phyloP scores from a whole-genome alignment of 1,139 yeast species.

The Geotrichum reessii region DNA sequence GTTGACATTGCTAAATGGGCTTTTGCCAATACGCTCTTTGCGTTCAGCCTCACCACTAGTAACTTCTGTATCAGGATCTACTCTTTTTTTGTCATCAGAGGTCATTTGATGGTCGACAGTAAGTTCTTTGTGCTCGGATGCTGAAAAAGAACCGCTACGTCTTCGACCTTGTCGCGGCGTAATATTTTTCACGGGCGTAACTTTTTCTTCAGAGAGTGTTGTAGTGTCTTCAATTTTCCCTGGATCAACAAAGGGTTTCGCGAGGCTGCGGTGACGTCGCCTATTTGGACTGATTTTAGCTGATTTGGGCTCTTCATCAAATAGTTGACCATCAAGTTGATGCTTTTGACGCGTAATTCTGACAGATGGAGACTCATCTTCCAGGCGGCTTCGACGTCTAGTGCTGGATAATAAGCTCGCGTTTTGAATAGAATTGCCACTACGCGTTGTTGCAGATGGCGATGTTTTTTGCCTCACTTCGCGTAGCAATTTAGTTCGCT shows the following conservation, averaged over 20 bases:
- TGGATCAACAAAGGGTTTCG: slow-evolving; percentile 14
- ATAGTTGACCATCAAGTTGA: neutral
- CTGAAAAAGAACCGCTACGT: neutral
- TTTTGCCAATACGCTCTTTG: slow-evolving; percentile 22
- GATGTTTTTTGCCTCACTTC: neutral
- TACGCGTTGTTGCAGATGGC: slow-evolving; percentile 6
- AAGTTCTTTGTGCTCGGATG: neutral
- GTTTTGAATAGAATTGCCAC: neutral
- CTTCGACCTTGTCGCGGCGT: slow-evolving; percentile 2
- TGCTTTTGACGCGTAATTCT: neutral
- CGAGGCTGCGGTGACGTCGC: slow-evolving; percentile 8
- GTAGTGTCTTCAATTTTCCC: neutral
- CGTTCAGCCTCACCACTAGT: slow-evolving; percentile 3
- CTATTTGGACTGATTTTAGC: neutral
- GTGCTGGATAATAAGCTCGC: neutral
- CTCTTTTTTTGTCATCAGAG: neutral
- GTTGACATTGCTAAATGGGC: slow-evolving; percentile 40
- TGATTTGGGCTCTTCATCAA: neutral
- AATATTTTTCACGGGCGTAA: slow-evolving; percentile 2
- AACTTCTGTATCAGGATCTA: neutral
- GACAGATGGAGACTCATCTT: neutral
- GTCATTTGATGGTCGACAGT: neutral
- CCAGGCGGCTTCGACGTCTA: neutral
- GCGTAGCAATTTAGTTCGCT: neutral
- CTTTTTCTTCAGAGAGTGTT: neutral